Percentiles rank a stretch among this genome's conserved stretches.
phyloP scores from a whole-genome alignment of 2,329 filamentous ascomycete species.

The Neonectria coccinea region DNA sequence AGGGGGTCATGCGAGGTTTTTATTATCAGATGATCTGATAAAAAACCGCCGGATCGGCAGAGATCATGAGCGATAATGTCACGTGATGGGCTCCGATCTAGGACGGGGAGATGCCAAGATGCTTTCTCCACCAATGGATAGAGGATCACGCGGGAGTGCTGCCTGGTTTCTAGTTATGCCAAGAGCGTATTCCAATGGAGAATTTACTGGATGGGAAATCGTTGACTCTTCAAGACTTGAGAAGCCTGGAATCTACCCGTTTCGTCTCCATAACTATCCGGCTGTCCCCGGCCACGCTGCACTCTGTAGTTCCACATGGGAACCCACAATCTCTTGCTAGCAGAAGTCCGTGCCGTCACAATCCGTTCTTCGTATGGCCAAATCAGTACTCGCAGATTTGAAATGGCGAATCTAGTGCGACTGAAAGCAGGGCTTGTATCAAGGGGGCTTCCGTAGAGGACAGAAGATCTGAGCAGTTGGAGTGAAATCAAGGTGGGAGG shows the following conservation, averaged over 20 bases:
- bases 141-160: neutral
- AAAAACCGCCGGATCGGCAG: slow-evolving; percentile 12
- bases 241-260: neutral
- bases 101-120: neutral
- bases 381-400: neutral
- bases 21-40: slow-evolving; percentile 50
- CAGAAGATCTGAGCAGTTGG: too few relatives aligned
- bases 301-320: neutral
- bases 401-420: neutral
- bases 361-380: neutral
- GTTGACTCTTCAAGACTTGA: neutral
- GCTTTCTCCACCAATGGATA: slow-evolving; percentile 1
- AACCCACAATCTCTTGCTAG: neutral
- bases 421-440: too few relatives aligned
- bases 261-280: neutral
- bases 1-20: slow-evolving; percentile 34
- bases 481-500: too few relatives aligned
- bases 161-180: neutral
- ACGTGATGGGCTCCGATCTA: neutral
- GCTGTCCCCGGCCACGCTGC: neutral
- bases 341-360: neutral
- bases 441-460: too few relatives aligned
- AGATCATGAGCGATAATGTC: neutral
- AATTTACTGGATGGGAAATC: neutral
- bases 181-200: neutral